Conservation (phyloP, 1,284 basidiomycete species). For the Trichosporon faecale region DNA sequence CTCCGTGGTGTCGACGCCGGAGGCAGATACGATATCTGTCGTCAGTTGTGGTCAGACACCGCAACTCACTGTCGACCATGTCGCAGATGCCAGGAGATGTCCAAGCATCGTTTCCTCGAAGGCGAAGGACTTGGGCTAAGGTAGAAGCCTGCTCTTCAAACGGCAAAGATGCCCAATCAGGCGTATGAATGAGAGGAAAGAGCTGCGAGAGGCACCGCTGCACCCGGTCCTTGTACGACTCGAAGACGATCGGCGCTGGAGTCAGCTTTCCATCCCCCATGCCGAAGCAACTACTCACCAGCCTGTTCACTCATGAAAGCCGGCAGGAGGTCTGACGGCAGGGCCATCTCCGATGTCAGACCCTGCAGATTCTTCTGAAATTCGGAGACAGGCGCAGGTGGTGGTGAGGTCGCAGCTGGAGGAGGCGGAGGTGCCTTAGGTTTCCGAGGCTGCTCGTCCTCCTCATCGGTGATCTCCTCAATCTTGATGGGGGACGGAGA, state of each 20-base stretch:
- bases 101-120: slow-evolving; percentile 39
- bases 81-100: slow-evolving; percentile 24
- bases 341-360: slow-evolving; percentile 17
- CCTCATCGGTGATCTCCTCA: slow-evolving; percentile 28
- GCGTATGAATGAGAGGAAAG: background rate
- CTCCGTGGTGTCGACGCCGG: slow-evolving; percentile 6
- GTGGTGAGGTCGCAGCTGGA: slow-evolving; percentile 20
- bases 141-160: slow-evolving; percentile 31
- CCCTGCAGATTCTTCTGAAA: background rate
- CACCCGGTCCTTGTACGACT: background rate
- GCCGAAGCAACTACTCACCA: slow-evolving; percentile 18
- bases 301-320: slow-evolving; percentile 28
- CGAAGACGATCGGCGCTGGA: background rate
- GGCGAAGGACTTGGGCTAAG: slow-evolving; percentile 27
- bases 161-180: slow-evolving; percentile 26
- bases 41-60: too few species aligned
- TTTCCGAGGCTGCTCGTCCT: background rate
- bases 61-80: slow-evolving; percentile 32
- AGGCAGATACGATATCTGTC: background rate
- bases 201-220: background rate
- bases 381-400: background rate
- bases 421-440: background rate
- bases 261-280: background rate
- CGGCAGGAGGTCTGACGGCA: slow-evolving; percentile 34
- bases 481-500: slow-evolving; percentile 8